phyloP scores from a whole-genome alignment of 805 yeast species.

The Debaryomyces maramus region DNA sequence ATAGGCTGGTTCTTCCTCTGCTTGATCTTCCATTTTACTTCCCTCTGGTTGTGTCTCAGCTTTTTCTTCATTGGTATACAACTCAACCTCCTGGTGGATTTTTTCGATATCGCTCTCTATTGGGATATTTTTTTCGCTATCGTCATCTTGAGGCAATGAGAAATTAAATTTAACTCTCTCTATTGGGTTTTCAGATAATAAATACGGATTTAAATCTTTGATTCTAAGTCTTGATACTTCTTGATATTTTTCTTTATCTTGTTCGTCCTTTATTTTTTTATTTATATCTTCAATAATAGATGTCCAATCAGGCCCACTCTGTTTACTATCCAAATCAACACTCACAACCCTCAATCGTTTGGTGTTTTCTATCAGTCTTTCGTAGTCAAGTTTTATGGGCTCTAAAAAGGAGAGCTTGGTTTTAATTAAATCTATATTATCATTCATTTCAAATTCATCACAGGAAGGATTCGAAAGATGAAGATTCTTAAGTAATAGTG shows the following conservation, averaged over 20 bases:
- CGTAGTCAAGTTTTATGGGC: constrained; percentile 31
- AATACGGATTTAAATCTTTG: constrained; percentile 52
- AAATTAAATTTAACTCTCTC: constrained; percentile 42
- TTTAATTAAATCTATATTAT: constrained; percentile 4
- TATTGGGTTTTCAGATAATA: constrained; percentile 48
- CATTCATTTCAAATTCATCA: constrained; percentile 4
- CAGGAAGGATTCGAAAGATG: constrained; percentile 9
- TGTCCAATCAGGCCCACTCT: constrained; percentile 21
- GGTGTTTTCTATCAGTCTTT: constrained; percentile 18
- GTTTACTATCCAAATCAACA: constrained; percentile 7
- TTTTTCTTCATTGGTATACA: not conserved
- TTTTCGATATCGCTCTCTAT: constrained; percentile 4
- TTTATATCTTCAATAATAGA: constrained; percentile 32
- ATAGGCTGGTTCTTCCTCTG: constrained; percentile 15
- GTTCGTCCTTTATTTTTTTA: constrained; percentile 28
- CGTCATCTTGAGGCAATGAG: constrained; percentile 7
- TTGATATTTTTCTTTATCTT: constrained; percentile 35
- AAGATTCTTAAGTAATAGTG: constrained; percentile 25
- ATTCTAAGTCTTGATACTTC: constrained; percentile 40
- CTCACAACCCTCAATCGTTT: constrained; percentile 9
- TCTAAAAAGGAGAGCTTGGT: constrained; percentile 27
- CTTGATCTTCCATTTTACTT: not conserved
- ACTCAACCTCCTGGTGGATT: not conserved
- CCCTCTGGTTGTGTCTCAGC: not conserved
- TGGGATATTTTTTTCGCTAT: constrained; percentile 14